These are phyloP conservation scores for Rhinocladiella similis DNA, from an alignment of 2,329 filamentous ascomycete genomes.

Conservation along the genomic window DNA sequence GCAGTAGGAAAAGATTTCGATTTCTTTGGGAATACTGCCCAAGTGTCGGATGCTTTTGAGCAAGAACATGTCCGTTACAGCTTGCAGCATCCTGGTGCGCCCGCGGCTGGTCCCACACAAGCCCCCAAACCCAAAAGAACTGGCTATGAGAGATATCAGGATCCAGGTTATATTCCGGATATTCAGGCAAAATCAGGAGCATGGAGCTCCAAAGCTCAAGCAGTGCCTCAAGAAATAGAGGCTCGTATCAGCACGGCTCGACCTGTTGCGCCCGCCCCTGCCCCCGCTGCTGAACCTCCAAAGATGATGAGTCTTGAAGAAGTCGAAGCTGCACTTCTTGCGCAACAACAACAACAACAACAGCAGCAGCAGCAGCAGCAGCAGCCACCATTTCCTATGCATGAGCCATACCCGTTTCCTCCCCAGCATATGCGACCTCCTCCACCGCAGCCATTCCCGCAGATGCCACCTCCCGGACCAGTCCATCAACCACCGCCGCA, in stretches of 20 bases:
- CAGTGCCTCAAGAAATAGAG: slow-evolving; percentile 35
- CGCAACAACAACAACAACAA: slow-evolving; percentile 31
- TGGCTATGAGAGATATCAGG: slow-evolving; percentile 89
- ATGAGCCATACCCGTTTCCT: slow-evolving; percentile 34
- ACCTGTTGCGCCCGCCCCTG: slow-evolving; percentile 32
- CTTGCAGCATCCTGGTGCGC: slow-evolving; percentile 59
- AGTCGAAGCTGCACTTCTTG: slow-evolving; percentile 89
- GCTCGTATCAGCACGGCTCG: slow-evolving; percentile 25
- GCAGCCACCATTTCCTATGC: slow-evolving; percentile 24
- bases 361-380: slow-evolving; percentile 13
- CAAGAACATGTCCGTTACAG: slow-evolving; percentile 87
- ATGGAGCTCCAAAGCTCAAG: slow-evolving; percentile 70
- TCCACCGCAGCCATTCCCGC: slow-evolving; percentile 32
- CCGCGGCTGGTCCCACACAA: slow-evolving; percentile 39
- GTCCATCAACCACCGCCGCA: slow-evolving; percentile 35
- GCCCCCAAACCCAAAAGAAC: slow-evolving; percentile 65
- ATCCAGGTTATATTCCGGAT: slow-evolving; percentile 80
- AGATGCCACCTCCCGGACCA: slow-evolving; percentile 4
- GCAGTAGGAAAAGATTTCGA: slow-evolving; percentile 89
- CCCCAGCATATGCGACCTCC: slow-evolving; percentile 30
- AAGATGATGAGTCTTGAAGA: slow-evolving; percentile 93
- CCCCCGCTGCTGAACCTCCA: slow-evolving; percentile 38
- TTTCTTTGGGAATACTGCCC: slow-evolving; percentile 90
- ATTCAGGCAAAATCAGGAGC: slow-evolving; percentile 90
- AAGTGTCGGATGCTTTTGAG: slow-evolving; percentile 80